phyloP scores from a whole-genome alignment of 345 rosid genomes.

The Populus nigra region DNA sequence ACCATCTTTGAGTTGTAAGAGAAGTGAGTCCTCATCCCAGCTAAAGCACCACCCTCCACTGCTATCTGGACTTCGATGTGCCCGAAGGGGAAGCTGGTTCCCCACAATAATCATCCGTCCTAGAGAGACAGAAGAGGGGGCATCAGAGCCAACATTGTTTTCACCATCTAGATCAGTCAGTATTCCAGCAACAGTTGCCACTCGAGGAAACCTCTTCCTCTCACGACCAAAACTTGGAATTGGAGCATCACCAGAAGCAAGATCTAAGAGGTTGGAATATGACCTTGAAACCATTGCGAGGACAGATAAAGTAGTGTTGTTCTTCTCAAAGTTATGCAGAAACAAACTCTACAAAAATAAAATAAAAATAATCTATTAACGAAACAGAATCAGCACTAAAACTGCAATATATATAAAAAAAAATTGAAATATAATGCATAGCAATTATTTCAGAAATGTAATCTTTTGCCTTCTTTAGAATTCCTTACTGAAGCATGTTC shows the following conservation, averaged over 20 bases:
- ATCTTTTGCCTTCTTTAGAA: not conserved
- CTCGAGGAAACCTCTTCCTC: slow-evolving; percentile 78
- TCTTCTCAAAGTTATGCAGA: slow-evolving; percentile 13
- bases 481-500: not conserved
- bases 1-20: slow-evolving; percentile 89
- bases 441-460: not conserved
- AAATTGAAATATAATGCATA: not conserved
- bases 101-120: slow-evolving; percentile 88
- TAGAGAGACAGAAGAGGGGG: slow-evolving; percentile 72
- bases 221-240: slow-evolving; percentile 54
- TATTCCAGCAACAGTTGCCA: slow-evolving; percentile 84
- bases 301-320: slow-evolving; percentile 2
- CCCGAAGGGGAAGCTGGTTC: slow-evolving; percentile 84
- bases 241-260: slow-evolving; percentile 69
- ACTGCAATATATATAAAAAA: not conserved
- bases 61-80: slow-evolving; percentile 47
- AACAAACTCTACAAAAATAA: slow-evolving; percentile 12
- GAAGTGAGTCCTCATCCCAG: slow-evolving; percentile 96
- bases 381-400: too few species aligned
- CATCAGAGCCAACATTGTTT: slow-evolving; percentile 72
- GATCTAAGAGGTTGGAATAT: slow-evolving; percentile 88
- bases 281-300: slow-evolving; percentile 78
- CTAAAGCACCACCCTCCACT: slow-evolving; percentile 55
- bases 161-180: slow-evolving; percentile 84
- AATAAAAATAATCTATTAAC: not conserved